Evolutionary conservation across 176 grass and related monocot species (phyloP).

Genomic region (Canna indica): DNA sequence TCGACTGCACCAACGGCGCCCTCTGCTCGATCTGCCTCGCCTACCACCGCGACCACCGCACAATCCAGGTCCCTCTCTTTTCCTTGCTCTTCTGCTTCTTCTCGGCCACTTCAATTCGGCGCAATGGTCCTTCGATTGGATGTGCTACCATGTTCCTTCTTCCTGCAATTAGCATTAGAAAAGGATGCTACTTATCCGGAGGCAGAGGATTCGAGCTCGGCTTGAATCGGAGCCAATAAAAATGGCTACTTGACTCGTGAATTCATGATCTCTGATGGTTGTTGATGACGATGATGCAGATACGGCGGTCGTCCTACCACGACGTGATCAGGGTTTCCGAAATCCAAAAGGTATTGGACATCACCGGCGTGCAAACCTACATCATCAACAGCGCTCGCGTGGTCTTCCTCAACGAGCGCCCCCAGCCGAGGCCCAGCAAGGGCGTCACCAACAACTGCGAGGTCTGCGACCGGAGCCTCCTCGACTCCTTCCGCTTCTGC

Average conservation of each 20-base stretch:
- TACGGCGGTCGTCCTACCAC: constrained; percentile 93
- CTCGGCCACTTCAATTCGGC: background rate
- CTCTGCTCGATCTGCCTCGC: constrained; percentile 81
- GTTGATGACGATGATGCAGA: constrained; percentile 39
- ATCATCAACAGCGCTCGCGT: constrained; percentile 97
- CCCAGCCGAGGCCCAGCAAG: constrained; percentile 84
- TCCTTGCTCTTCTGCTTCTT: background rate
- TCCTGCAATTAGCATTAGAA: too few species aligned
- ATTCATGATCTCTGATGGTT: background rate
- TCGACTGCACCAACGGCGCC: constrained; percentile 69
- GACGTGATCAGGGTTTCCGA: constrained; percentile 96
- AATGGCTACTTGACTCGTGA: background rate
- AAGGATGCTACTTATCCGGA: too few species aligned
- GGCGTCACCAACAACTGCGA: constrained; percentile 95
- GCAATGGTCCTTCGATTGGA: too few species aligned
- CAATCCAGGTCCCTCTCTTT: constrained; percentile 54
- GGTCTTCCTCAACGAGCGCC: constrained; percentile 92
- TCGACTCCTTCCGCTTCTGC: constrained; percentile 96
- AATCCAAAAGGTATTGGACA: constrained; percentile 93
- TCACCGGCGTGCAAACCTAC: constrained; percentile 89
- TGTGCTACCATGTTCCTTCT: too few species aligned
- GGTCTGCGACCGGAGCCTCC: constrained; percentile 89
- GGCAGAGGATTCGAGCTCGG: too few species aligned
- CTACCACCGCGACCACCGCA: constrained; percentile 56
- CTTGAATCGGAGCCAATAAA: background rate